Conservation (phyloP, 495 filamentous ascomycete genomes). For the Penicillium desertorum region DNA sequence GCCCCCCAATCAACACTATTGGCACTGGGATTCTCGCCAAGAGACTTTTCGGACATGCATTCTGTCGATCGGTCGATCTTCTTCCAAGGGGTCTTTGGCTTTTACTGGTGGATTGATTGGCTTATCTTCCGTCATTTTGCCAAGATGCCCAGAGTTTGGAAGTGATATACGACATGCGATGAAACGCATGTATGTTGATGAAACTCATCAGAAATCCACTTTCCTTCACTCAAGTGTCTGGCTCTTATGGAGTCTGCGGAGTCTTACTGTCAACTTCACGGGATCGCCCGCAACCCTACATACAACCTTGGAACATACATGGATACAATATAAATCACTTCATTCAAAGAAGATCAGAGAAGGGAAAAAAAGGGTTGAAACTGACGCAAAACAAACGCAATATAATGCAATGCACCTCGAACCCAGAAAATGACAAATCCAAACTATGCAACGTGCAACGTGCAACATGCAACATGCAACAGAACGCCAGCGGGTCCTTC, state of each 20-base stretch:
- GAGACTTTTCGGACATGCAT: constrained; percentile 5
- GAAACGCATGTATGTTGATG: background rate
- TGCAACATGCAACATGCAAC: background rate
- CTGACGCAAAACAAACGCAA: constrained; percentile 4
- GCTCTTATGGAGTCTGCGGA: background rate
- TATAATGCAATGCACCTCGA: constrained; percentile 17
- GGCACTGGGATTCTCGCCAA: constrained; percentile 17
- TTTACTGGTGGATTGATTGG: constrained; percentile 8
- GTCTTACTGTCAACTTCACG: too few relatives aligned
- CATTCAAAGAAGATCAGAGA: background rate
- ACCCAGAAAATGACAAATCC: constrained; percentile 11
- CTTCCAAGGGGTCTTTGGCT: constrained; percentile 16
- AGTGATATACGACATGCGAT: background rate
- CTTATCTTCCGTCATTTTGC: constrained; percentile 6
- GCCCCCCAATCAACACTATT: constrained; percentile 24
- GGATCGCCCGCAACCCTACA: background rate
- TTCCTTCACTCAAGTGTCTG: too few relatives aligned
- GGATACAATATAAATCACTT: background rate
- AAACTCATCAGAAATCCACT: background rate
- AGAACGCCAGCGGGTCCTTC: constrained; percentile 5
- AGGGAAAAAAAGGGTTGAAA: constrained; percentile 3
- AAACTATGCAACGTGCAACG: constrained; percentile 10
- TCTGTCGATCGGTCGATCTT: constrained; percentile 15
- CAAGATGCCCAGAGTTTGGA: constrained; percentile 17
- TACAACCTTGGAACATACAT: too few relatives aligned